Base-by-base conservation (phyloP, 2,329 filamentous ascomycete genomes). In the Ustilaginoidea virens region DNA sequence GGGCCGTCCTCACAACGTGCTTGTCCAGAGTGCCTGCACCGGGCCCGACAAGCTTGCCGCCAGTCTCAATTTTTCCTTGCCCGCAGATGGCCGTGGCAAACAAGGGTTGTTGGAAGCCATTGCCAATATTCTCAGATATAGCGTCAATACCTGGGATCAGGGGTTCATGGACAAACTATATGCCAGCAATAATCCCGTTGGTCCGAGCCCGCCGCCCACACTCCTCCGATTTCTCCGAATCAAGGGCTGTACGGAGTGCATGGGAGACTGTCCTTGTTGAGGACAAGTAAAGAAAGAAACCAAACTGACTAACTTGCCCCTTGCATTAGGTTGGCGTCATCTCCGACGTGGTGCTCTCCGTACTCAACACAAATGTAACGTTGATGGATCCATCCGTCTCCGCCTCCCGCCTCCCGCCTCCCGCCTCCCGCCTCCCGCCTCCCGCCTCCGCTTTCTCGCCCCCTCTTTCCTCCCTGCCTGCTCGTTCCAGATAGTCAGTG, bases 61-160 rank as follows among this genome's bases (percentile, higher is more conserved):
- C 25, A 59, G 69, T 28, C 56, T 78, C 36, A 55, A 64, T 8
- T 58, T 81, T 23, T 53, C 66, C 5, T 56, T 83, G 5, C 74
- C 78, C 0, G 55, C 51, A 3, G 49, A 62, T 22, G 74, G 69
- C 6, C 59, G 57, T 36, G 78, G 75, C 1, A 79, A 79, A 41
- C 69, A 80, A 24, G 87, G 86, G 0, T 58, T 94, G 18, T 58
- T 93, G 17, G 63, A 72, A 19, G 70, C 71, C 3, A 66, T 92
- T 25, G 60, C 73, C 39, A 68, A 74, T 35, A 63, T 94, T 13
- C 62, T 96, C 23, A 65, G 70, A 38, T 85, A 92, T 53, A 90
- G 80, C 45, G 87, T 96, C 46, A 98, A 98, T 56, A 94, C 87
- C n/a, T 96, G 86, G 81, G 80, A 92, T 46, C 86, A 93, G 53